Conservation (phyloP, 192 early-diverging fungal genomes). For the Coemansia pectinata region DNA sequence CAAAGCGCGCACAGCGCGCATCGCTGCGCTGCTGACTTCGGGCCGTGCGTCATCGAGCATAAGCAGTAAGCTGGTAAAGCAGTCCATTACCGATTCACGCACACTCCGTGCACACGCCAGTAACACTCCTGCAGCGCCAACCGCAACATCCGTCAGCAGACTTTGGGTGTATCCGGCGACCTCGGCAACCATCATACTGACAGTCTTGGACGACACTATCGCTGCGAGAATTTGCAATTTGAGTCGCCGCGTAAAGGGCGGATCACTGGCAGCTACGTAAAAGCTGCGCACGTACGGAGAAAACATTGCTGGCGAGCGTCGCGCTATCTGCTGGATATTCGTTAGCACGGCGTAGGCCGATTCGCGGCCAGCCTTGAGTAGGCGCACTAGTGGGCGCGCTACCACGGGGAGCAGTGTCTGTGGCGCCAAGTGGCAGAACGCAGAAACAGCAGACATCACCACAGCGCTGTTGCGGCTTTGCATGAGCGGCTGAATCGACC, state of each 20-base stretch:
- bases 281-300: conserved; percentile 74
- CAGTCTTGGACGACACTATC: conserved; percentile 69
- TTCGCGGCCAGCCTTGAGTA: conserved; percentile 73
- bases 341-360: conserved; percentile 74
- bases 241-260: conserved; percentile 72
- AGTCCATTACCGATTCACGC: conserved; percentile 52
- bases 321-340: conserved; percentile 76
- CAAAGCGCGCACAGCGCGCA: conserved; percentile 34
- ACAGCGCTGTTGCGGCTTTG: conserved; percentile 86
- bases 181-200: conserved; percentile 69
- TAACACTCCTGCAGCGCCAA: conserved; percentile 34
- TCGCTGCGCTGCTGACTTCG: conserved; percentile 18
- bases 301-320: conserved; percentile 68
- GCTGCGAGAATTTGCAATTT: conserved; percentile 84
- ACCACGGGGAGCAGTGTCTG: conserved; percentile 58
- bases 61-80: conserved; percentile 43
- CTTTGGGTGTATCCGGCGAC: conserved; percentile 57
- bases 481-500: conserved; percentile 69
- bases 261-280: conserved; percentile 76
- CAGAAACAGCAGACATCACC: conserved; percentile 67
- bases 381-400: conserved; percentile 73
- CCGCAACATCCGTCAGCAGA: conserved; percentile 22
- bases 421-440: conserved; percentile 69
- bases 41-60: conserved; percentile 27
- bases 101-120: conserved; percentile 44